Percentiles rank a stretch among this genome's conserved stretches.
Conservation (phyloP, 805 yeast genomes). For the Teunomyces barrocoloradensis region DNA sequence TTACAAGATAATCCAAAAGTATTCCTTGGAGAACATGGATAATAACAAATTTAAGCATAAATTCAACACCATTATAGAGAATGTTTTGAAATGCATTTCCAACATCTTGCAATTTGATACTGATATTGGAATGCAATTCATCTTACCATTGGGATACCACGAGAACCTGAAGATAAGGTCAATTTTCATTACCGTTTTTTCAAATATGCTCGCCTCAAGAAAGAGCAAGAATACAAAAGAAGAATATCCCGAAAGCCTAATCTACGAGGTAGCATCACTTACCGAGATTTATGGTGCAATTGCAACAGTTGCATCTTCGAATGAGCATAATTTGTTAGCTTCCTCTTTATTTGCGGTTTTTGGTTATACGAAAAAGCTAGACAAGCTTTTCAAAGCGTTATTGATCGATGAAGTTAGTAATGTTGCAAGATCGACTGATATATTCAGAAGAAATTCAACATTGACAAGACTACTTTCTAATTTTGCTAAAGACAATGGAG, state of each 20-base stretch:
- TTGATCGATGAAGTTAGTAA: slow-evolving; percentile 60
- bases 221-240: slow-evolving; percentile 20
- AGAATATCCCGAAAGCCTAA: slow-evolving; percentile 27
- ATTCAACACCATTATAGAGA: slow-evolving; percentile 54
- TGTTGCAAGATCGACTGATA: slow-evolving; percentile 64
- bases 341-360: slow-evolving; percentile 59
- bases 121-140: slow-evolving; percentile 72
- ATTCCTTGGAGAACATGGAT: slow-evolving; percentile 24
- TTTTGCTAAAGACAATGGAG: slow-evolving; percentile 67
- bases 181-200: slow-evolving; percentile 75
- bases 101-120: slow-evolving; percentile 70
- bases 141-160: slow-evolving; percentile 77
- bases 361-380: slow-evolving; percentile 33
- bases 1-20: slow-evolving; percentile 52
- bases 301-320: slow-evolving; percentile 60
- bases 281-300: slow-evolving; percentile 49
- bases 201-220: slow-evolving; percentile 53
- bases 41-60: slow-evolving; percentile 46
- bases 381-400: slow-evolving; percentile 50
- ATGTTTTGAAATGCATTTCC: slow-evolving; percentile 62
- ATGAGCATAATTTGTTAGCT: slow-evolving; percentile 71
- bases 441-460: slow-evolving; percentile 76
- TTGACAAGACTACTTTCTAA: slow-evolving; percentile 75
- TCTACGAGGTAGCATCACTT: slow-evolving; percentile 28
- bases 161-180: slow-evolving; percentile 61